phyloP scores from a whole-genome alignment of 2,329 filamentous ascomycete species.

The Mariannaea sp. region DNA sequence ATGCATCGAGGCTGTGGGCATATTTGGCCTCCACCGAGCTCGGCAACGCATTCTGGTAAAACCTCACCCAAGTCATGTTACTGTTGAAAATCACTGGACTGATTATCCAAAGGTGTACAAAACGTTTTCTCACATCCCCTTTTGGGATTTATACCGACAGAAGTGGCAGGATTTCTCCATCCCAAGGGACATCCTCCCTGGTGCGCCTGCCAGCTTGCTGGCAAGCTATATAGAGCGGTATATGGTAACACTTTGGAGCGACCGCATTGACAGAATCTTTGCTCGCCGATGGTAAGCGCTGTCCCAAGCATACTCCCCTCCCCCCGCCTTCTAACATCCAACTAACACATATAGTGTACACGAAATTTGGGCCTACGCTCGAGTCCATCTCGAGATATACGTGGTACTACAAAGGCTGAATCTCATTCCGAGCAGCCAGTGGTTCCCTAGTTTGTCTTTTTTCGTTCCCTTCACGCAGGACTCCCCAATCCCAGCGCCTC shows the following conservation, averaged over 20 bases:
- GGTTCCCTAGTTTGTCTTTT: conserved; percentile 53
- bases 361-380: conserved; percentile 49
- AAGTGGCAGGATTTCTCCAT: conserved; percentile 39
- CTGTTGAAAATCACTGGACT: conserved; percentile 9
- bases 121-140: conserved; percentile 54
- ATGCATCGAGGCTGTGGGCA: conserved; percentile 48
- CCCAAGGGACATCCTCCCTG: conserved; percentile 40
- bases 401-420: conserved; percentile 58
- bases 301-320: background rate
- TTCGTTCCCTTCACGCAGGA: conserved; percentile 59
- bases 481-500: conserved; percentile 56
- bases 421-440: conserved; percentile 47
- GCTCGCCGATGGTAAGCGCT: conserved; percentile 38
- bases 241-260: conserved; percentile 34
- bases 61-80: background rate
- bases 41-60: conserved; percentile 59
- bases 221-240: conserved; percentile 38
- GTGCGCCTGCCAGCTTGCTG: conserved; percentile 40
- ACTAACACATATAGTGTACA: conserved; percentile 36
- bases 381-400: conserved; percentile 57
- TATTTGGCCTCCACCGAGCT: conserved; percentile 59
- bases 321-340: background rate
- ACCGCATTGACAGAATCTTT: conserved; percentile 29
- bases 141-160: conserved; percentile 48
- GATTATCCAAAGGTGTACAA: conserved; percentile 53